Base-by-base conservation (phyloP, 768 basidiomycete species). In the Galerina marginata region DNA sequence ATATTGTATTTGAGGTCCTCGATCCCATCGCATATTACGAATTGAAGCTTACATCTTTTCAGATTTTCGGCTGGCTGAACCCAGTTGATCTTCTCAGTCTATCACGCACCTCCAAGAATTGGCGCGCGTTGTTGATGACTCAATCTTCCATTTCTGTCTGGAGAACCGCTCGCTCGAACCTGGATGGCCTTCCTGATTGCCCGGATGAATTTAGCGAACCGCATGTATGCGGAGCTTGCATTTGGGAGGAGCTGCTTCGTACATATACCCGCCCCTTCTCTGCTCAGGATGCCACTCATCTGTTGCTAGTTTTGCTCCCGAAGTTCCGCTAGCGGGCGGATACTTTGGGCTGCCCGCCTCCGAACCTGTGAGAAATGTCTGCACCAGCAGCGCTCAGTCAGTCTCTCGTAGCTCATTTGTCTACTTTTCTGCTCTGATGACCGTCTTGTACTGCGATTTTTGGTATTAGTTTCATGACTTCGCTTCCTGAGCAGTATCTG, bases 201-300 rank as follows among this genome's bases (percentile, higher is more conserved):
- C 60, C 64, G 11, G 25, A 55, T 5, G 58, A 60, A 36, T 25
- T 62, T 39, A 55, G 38, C 29, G 64, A 62, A 45, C 54, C 60
- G 20, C 48, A 53, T n/a, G 15, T 65, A 54, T 26, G 47, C 57
- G 11, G 23, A 33, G 33, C 37, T 65, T 10, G 23, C 58, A 16
- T 59, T 59, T 25, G 29, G 36, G 2, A 57, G 3, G n/a, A 11
- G 20, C 62, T 57, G 56, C 46, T 54, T 43, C 29, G 53, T 44
- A 16, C 7, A 33, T n/a, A 16, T 46, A 9, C 25, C 16, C 14
- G 16, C 16, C 9, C 25, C 9, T 43, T 43, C 20, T 43, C 42
- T 15, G 42, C 14, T 43, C 6, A 10, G 11, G 10, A 43, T 12
- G 40, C 6, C 42, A 12, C 42, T 15, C 15, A 43, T 6, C 42